Evolutionary conservation across 805 yeast genomes (phyloP), one percentile per base, ranked within the genome.

Genomic region (Wickerhamiella brachini): DNA sequence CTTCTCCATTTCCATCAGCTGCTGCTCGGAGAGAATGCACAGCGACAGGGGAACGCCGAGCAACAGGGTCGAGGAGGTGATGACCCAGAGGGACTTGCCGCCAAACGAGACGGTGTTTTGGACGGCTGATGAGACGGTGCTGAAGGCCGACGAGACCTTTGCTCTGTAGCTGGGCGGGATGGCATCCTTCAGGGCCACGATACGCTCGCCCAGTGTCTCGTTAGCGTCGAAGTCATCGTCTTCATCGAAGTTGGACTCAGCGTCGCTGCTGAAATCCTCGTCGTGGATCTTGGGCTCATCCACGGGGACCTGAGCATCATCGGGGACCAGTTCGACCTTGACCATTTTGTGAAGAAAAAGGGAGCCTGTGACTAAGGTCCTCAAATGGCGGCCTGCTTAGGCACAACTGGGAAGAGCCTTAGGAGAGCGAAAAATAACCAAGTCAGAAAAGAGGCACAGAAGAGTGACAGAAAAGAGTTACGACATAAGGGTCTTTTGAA

Each of bases 21-120:
- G 97, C 66, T 88, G 94, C 72, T 90, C 97, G 54, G 88, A 81
- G 29, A 93, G 75, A 60, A 93, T 85, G 49, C 95, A 83, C 61
- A 93, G 74, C 8, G 95, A 81, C 60, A 86, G 76, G 57, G 99
- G 99, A 46, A 88, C 95, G 66, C 96, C 97, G 61, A 93, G 73
- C 56, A 93, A 76, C 61, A 93, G 71, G 43, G 85, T 80, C 43
- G 93, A 78, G 12, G 97, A 81, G 12, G 96, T 80, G 52, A 86
- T 57, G 54, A 83, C 76, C 97, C 97, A 93, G 58, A 89, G 74
- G 41, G 84, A 71, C 59, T 77, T 76, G 54, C 96, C 96, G 54
- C 85, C 73, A 58, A 79, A 80, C 54, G 72, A 63, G 51, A 80
- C 70, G 37, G 78, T 74, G 41, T 77, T 68, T 44, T 72, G 66